Evolutionary conservation across 805 yeast species (phyloP), one percentile per base, ranked within the genome.

Genomic region (Phaffomyces antillensis): DNA sequence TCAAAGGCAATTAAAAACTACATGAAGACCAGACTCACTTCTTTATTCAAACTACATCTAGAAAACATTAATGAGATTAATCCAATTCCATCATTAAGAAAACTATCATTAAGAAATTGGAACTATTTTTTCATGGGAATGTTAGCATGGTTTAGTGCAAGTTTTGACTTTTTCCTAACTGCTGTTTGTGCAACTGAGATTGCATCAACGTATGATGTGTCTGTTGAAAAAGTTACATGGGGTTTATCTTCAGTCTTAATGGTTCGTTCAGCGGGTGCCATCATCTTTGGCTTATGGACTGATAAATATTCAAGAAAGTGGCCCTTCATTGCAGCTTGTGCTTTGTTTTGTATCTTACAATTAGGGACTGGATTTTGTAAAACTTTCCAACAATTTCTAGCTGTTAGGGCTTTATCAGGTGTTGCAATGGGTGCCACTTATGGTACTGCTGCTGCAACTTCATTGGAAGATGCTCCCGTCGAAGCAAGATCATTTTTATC

Each of bases 231-330:
- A 40, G 72, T 83, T 51, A 79, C 87, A 7, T 82, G 86, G 86
- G 89, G 88, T 41, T 70, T 83, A 47, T 79, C 86, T n/a, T 70
- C 83, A 46, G 88, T 82, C 31, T 70, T 83, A 36, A 82, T 83
- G 86, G 70, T 83, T 45, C 70, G 89, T 45, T 75, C 86, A 2
- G 78, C 79, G 3, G 90, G 90, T 32, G 88, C 89, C 1, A 62
- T 81, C 15, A 65, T 76, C 28, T 81, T 83, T 56, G 90, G 90
- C 39, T 55, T 72, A 25, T 67, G 77, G 60, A 76, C 81, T 32
- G 90, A 83, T 55, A 68, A 68, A 42, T 74, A 69, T 54, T 86
- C 87, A 10, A 72, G 88, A 52, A 81, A 79, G 53, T 79, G 81
- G 79, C 84, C 88, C 3, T 79, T 75, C 52, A 73, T 82, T 39